Conservation (phyloP, 371 early-diverging fungal genomes). For the Mortierella sp. region DNA sequence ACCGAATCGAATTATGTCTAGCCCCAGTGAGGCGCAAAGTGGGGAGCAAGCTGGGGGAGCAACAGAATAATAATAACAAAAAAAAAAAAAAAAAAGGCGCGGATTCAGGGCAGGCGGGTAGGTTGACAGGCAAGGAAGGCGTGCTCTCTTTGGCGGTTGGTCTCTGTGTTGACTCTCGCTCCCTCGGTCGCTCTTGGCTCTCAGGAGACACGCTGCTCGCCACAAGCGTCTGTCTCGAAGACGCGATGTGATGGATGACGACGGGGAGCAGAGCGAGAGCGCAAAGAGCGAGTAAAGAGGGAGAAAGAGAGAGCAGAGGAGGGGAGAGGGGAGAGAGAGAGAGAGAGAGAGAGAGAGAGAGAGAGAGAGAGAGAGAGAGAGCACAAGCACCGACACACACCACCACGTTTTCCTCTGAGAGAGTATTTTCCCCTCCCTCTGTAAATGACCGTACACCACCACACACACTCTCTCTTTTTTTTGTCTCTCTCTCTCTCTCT, state of each 20-base stretch:
- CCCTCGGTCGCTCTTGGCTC: too few species aligned
- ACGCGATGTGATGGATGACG: too few species aligned
- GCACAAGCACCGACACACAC: not conserved
- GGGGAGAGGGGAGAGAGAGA: not conserved
- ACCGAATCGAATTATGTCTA: too few species aligned
- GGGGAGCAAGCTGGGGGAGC: not conserved
- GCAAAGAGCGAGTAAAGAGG: not conserved
- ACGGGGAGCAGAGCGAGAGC: too few species aligned
- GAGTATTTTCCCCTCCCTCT: not conserved
- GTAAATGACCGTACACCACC: not conserved
- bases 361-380: too few species aligned
- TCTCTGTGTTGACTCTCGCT: too few species aligned
- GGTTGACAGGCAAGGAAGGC: too few species aligned
- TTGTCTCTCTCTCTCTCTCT: slow-evolving; percentile 8
- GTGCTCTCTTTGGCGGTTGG: too few species aligned
- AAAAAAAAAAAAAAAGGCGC: not conserved
- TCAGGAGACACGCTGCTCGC: too few species aligned
- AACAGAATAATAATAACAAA: slow-evolving; percentile 2
- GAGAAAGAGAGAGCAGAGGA: not conserved
- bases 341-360: not conserved
- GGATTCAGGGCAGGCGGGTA: too few species aligned
- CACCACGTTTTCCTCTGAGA: slow-evolving; percentile 1
- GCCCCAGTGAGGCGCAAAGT: not conserved
- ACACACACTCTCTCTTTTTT: not conserved
- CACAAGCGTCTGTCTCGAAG: too few species aligned